Conservation (phyloP, 805 yeast species). For the Komagataella pastoris region DNA sequence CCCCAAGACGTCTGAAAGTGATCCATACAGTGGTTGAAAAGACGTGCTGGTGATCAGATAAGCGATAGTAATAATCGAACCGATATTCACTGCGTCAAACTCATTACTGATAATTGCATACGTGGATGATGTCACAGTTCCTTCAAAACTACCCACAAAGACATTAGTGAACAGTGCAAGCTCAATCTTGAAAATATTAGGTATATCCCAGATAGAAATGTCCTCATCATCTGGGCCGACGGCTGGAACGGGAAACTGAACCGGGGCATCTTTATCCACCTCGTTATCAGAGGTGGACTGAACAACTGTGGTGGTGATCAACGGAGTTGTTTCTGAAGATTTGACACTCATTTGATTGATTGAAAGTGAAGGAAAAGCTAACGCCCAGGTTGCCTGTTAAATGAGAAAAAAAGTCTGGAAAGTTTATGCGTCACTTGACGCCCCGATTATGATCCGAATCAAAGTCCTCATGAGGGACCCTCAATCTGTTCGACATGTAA, state of each 20-base stretch:
- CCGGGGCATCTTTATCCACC: not conserved
- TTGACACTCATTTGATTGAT: not conserved
- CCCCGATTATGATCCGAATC: not conserved
- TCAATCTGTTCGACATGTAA: not conserved
- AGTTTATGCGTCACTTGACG: not conserved
- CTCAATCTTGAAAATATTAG: conserved; percentile 19
- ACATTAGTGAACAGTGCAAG: conserved; percentile 21
- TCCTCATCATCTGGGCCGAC: not conserved
- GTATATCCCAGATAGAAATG: conserved; percentile 6
- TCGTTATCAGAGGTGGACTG: not conserved
- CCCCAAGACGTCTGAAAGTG: conserved; percentile 40
- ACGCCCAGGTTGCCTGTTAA: not conserved
- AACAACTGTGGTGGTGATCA: not conserved
- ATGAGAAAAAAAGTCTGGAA: not conserved
- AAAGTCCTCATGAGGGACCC: not conserved
- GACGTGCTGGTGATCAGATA: conserved; percentile 27
- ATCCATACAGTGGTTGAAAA: conserved; percentile 42
- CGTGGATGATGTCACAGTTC: conserved; percentile 34
- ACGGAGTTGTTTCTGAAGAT: not conserved
- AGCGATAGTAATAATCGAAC: conserved; percentile 28
- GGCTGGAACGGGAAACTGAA: not conserved
- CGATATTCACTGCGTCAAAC: conserved; percentile 19
- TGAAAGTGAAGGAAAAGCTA: not conserved
- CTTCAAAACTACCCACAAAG: conserved; percentile 32
- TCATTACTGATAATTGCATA: conserved; percentile 31